Conservation (phyloP, 768 basidiomycete genomes). For the Auriculariales sp. region DNA sequence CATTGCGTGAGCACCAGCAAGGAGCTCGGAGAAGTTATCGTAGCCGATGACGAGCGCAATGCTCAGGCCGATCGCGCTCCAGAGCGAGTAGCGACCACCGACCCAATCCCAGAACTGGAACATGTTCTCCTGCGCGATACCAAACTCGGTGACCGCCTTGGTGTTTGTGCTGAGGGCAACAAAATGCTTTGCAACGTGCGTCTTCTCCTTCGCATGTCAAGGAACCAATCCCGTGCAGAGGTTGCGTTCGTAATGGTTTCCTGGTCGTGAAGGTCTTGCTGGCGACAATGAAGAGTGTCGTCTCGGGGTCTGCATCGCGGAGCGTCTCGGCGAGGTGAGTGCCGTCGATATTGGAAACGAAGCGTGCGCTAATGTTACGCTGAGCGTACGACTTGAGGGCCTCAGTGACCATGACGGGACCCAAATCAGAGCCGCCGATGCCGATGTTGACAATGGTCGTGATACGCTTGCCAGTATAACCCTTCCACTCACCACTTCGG, state of each 20-base stretch:
- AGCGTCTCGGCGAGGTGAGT: constrained; percentile 90
- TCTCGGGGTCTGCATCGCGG: constrained; percentile 69
- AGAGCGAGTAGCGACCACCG: constrained; percentile 93
- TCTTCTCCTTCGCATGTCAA: constrained; percentile 67
- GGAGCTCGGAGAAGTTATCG: constrained; percentile 81
- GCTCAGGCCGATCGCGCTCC: constrained; percentile 94
- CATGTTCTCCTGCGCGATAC: constrained; percentile 87
- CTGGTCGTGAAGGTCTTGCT: constrained; percentile 99
- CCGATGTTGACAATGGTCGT: constrained; percentile 95
- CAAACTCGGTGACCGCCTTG: constrained; percentile 82
- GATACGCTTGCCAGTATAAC: constrained; percentile 93
- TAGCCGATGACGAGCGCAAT: constrained; percentile 89
- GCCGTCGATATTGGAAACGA: constrained; percentile 97
- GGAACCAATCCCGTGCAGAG: constrained; percentile 90
- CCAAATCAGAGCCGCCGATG: constrained; percentile 95
- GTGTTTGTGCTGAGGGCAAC: constrained; percentile 97
- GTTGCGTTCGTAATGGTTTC: constrained; percentile 99
- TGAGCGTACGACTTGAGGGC: constrained; percentile 88
- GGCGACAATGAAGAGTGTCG: constrained; percentile 95
- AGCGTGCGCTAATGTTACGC: constrained; percentile 73
- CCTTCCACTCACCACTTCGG: constrained; percentile 82
- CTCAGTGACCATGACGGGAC: constrained; percentile 98
- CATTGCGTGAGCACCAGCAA: constrained; percentile 92
- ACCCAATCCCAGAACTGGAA: constrained; percentile 99
- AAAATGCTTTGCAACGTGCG: constrained; percentile 96